These are phyloP conservation scores for Penicillium macrosclerotiorum DNA, from an alignment of 495 filamentous ascomycete genomes.

Conservation along the genomic window DNA sequence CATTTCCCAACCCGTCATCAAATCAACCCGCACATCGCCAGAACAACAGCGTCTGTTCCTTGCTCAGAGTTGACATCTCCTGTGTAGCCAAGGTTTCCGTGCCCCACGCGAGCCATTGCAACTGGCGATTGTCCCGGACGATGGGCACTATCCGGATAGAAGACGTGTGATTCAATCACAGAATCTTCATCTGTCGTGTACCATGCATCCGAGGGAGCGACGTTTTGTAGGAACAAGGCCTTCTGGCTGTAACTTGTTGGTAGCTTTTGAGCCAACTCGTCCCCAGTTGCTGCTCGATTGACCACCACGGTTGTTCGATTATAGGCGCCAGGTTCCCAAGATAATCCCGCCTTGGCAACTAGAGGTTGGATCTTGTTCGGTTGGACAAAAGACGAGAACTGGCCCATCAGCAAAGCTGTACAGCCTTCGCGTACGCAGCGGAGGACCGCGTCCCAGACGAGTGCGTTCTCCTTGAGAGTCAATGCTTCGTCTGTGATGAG, in stretches of 20 bases:
- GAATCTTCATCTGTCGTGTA: not conserved
- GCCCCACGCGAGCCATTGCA: not conserved
- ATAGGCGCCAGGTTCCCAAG: not conserved
- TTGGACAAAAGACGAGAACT: not conserved
- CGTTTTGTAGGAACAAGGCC: not conserved
- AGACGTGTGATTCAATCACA: not conserved
- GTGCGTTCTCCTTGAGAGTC: not conserved
- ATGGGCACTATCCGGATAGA: not conserved
- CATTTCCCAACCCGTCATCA: no score
- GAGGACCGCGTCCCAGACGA: not conserved
- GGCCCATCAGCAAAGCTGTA: not conserved
- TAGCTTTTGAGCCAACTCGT: not conserved
- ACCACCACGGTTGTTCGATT: not conserved
- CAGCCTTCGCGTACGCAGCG: not conserved
- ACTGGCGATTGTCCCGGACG: not conserved
- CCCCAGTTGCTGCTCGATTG: not conserved
- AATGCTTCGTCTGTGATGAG: not conserved
- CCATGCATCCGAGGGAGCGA: not conserved
- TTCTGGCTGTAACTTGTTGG: not conserved
- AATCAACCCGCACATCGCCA: constrained; percentile 6
- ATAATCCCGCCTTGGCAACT: not conserved
- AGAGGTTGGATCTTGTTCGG: constrained; percentile 1
- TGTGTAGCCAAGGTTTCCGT: constrained; percentile 6
- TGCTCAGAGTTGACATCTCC: not conserved
- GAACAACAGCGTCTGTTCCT: not conserved